phyloP scores from a whole-genome alignment of 75 land plant genomes.

The Larix kaempferi region DNA sequence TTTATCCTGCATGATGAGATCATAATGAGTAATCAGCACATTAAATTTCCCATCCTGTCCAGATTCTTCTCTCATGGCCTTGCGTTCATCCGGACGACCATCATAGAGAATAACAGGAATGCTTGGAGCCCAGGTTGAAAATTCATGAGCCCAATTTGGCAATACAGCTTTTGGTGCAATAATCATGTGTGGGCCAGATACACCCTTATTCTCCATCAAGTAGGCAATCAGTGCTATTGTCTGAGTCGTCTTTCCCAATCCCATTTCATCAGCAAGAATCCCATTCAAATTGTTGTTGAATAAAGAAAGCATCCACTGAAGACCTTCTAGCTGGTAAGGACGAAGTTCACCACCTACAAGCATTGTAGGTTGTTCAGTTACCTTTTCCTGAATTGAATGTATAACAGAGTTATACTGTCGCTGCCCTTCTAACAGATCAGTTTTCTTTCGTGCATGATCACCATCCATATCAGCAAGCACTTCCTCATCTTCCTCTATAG shows the following conservation, averaged over 20 bases:
- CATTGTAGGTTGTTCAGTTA: too few species aligned
- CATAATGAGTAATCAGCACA: constrained; percentile 94
- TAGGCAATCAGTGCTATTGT: too few species aligned
- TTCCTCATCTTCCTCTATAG: constrained; percentile 43
- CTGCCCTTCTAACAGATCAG: constrained; percentile 88
- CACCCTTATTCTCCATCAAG: constrained; percentile 86
- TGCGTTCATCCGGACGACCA: constrained; percentile 80
- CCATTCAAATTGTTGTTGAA: too few species aligned
- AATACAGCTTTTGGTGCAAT: constrained; percentile 97
- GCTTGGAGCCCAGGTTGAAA: constrained; percentile 92
- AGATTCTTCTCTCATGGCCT: constrained; percentile 63
- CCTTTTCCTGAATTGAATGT: constrained; percentile 92
- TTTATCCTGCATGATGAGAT: constrained; percentile 92
- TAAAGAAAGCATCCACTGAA: too few species aligned
- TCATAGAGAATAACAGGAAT: constrained; percentile 75
- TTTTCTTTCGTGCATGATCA: constrained; percentile 37
- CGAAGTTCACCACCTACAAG: too few species aligned
- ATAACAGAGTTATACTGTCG: constrained; percentile 90
- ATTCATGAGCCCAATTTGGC: constrained; percentile 94
- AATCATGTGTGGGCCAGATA: constrained; percentile 89
- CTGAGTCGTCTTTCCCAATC: too few species aligned
- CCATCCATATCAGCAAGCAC: constrained; percentile 25
- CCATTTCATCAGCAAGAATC: too few species aligned
- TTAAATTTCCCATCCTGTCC: constrained; percentile 74
- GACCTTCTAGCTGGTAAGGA: too few species aligned